Evolutionary conservation across 1,139 yeast species (phyloP), one percentile per base, ranked within the genome.

Genomic region (Yamadazyma triangularis): DNA sequence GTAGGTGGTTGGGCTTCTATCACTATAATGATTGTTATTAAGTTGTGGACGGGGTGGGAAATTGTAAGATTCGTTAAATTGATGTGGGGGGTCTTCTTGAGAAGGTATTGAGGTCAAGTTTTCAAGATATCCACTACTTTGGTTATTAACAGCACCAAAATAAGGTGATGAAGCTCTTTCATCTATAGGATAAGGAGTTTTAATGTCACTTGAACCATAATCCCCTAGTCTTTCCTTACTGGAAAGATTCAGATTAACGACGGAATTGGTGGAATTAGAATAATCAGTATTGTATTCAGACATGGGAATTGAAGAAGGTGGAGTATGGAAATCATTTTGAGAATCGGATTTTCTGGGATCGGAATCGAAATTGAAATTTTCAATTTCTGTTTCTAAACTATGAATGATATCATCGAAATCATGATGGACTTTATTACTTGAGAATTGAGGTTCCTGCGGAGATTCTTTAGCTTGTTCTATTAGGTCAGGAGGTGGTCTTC

Each of bases 131-230:
- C n/a, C n/a, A n/a, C n/a, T n/a, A n/a, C n/a, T n/a, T n/a, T n/a
- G n/a, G n/a, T n/a, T n/a, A n/a, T n/a, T n/a, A n/a, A n/a, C n/a
- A n/a, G n/a, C n/a, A n/a, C n/a, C n/a, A n/a, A n/a, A n/a, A n/a
- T n/a, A n/a, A n/a, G 45, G 40, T 11, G 51, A 44, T n/a, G 46
- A 35, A 3, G 36, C 41, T 15, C 46, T 43, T 1, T 18, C 20
- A 28, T 45, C 45, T 13, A 47, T 27, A 2, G 56, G 55, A 31
- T 51, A 51, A 5, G 53, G 53, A 3, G 29, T 14, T n/a, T n/a
- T n/a, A n/a, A n/a, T n/a, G n/a, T n/a, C n/a, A n/a, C n/a, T n/a
- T n/a, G n/a, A n/a, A n/a, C n/a, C n/a, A 24, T 4, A 4, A 14
- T 24, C 16, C 13, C 6, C 11, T 7, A 23, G 11, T 12, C 13